These are phyloP conservation scores for Serendipita vermifera DNA, from an alignment of 768 basidiomycete genomes.

Conservation along the genomic window DNA sequence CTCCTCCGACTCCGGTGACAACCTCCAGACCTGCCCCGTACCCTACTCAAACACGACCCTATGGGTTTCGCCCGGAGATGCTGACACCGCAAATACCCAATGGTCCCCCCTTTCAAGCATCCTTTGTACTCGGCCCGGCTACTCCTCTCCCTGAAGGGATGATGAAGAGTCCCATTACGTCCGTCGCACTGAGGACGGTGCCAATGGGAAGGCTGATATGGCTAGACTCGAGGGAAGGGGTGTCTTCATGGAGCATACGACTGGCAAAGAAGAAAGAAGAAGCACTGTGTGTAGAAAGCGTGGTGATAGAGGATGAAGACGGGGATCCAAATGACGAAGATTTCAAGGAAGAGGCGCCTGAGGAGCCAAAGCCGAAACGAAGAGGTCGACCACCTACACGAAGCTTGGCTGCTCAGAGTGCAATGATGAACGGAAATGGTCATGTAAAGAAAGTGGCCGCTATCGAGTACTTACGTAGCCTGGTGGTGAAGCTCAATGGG, in stretches of 20 bases:
- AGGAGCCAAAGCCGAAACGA: conserved; percentile 30
- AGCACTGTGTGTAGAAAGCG: conserved; percentile 38
- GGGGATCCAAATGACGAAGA: conserved; percentile 33
- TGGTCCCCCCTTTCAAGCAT: conserved; percentile 11
- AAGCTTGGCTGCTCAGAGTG: conserved; percentile 20
- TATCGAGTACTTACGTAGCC: conserved; percentile 31
- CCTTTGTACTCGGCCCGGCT: conserved; percentile 12
- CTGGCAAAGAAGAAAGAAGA: conserved; percentile 39
- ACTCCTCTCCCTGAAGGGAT: conserved; percentile 11
- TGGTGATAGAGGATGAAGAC: conserved; percentile 47
- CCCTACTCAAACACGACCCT: neutral
- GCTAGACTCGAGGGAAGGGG: conserved; percentile 56
- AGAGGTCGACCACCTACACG: conserved; percentile 26
- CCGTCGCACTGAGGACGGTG: conserved; percentile 40
- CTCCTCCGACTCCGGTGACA: conserved; percentile 7
- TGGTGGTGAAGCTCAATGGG: conserved; percentile 56
- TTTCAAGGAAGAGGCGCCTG: conserved; percentile 35
- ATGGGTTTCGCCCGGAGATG: conserved; percentile 9
- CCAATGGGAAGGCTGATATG: conserved; percentile 46
- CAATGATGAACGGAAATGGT: conserved; percentile 24
- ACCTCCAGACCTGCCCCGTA: neutral
- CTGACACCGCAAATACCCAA: conserved; percentile 33
- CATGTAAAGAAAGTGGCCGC: conserved; percentile 33
- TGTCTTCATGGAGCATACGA: conserved; percentile 58
- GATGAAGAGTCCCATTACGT: conserved; percentile 20